A percentile compares a stretch with the other conserved stretches of the same genome.
phyloP scores from a whole-genome alignment of 1,284 basidiomycete genomes.

The Trichosporon ovoides region DNA sequence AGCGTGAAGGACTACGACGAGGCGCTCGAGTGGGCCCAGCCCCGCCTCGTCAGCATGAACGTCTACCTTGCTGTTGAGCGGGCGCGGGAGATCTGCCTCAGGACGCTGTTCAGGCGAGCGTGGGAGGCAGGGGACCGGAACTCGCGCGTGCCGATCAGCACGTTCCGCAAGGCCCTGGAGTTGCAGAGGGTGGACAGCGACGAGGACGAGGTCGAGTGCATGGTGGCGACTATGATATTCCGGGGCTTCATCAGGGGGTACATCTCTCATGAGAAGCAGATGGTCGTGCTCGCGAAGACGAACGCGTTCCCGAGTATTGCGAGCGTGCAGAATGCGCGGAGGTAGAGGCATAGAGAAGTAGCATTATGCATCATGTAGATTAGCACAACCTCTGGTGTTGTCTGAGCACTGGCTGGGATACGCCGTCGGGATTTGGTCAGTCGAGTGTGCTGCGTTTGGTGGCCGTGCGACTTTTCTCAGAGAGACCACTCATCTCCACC shows the following conservation, averaged over 20 bases:
- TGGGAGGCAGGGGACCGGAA: constrained; percentile 70
- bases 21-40: constrained; percentile 63
- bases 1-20: constrained; percentile 75
- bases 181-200: constrained; percentile 57
- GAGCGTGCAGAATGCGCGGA: too few relatives aligned
- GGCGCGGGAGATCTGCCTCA: constrained; percentile 76
- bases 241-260: constrained; percentile 89
- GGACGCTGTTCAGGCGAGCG: constrained; percentile 80
- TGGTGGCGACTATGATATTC: constrained; percentile 89
- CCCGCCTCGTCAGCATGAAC: constrained; percentile 70
- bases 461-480: too few relatives aligned
- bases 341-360: too few relatives aligned
- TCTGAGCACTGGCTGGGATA: too few relatives aligned
- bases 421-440: too few relatives aligned
- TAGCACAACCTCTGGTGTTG: too few relatives aligned
- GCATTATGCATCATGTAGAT: not conserved
- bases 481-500: too few relatives aligned
- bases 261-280: constrained; percentile 90
- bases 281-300: constrained; percentile 76
- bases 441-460: too few relatives aligned
- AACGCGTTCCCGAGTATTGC: constrained; percentile 66
- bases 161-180: constrained; percentile 66
- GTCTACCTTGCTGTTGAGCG: constrained; percentile 81
- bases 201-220: constrained; percentile 82
- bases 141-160: constrained; percentile 67